These are phyloP conservation scores for Fonsecaea monophora DNA, from an alignment of 2,329 filamentous ascomycete genomes.

Conservation along the genomic window DNA sequence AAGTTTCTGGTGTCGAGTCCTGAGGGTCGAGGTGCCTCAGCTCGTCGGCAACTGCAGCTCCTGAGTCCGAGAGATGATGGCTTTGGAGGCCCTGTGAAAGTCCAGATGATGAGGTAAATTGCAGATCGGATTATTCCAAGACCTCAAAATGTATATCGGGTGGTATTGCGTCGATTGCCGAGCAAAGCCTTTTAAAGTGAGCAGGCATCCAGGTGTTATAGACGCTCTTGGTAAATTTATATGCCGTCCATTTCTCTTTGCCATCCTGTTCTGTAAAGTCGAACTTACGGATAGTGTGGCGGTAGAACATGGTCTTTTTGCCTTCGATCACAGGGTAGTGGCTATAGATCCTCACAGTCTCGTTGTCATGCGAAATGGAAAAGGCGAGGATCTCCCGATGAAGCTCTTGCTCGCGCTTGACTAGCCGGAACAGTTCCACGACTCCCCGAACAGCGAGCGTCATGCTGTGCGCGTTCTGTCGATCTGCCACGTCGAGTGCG, in stretches of 20 bases:
- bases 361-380: conserved; percentile 50
- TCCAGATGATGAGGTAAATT: conserved; percentile 10
- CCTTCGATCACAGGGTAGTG: conserved; percentile 50
- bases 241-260: conserved; percentile 48
- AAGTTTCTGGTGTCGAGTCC: conserved; percentile 24
- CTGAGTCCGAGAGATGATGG: conserved; percentile 19
- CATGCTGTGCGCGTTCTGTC: conserved; percentile 43
- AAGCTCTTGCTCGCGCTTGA: conserved; percentile 45
- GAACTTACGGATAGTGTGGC: conserved; percentile 48
- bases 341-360: conserved; percentile 49
- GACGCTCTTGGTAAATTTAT: conserved; percentile 47
- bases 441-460: conserved; percentile 47
- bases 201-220: too few species aligned
- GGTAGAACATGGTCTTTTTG: conserved; percentile 48
- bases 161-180: conserved; percentile 8
- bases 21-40: conserved; percentile 14
- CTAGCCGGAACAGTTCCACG: conserved; percentile 40
- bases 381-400: conserved; percentile 53
- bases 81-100: conserved; percentile 23
- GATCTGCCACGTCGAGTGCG: conserved; percentile 43
- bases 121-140: conserved; percentile 19
- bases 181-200: too few species aligned
- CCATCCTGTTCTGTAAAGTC: conserved; percentile 45
- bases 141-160: conserved; percentile 23
- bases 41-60: conserved; percentile 9